Conservation (phyloP, 441 rosid genomes). For the Erodium chrysanthum region DNA sequence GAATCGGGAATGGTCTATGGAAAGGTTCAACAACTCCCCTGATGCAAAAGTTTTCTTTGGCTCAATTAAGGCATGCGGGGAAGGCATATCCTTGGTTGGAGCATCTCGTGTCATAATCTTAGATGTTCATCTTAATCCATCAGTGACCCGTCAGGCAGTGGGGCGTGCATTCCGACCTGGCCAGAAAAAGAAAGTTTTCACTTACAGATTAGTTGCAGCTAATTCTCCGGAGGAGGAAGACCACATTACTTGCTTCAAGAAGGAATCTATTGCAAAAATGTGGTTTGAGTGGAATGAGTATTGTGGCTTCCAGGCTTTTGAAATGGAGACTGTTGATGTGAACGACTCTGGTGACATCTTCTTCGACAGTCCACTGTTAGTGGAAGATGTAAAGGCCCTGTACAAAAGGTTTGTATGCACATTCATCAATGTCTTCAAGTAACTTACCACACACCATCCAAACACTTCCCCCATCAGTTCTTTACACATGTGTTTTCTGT, state of each 20-base stretch:
- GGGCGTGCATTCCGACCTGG: constrained; percentile 84
- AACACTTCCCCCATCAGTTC: neutral
- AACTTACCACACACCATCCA: neutral
- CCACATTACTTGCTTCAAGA: constrained; percentile 48
- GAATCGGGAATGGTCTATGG: constrained; percentile 62
- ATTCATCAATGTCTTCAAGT: neutral
- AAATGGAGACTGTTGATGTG: constrained; percentile 38
- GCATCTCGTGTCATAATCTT: constrained; percentile 69
- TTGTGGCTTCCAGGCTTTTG: constrained; percentile 42
- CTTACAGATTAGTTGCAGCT: constrained; percentile 58
- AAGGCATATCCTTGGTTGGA: constrained; percentile 86
- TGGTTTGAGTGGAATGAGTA: constrained; percentile 87
- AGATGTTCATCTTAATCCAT: constrained; percentile 83
- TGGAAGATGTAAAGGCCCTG: constrained; percentile 40
- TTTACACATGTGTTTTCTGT: neutral
- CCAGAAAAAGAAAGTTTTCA: constrained; percentile 61
- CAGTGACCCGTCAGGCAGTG: constrained; percentile 84
- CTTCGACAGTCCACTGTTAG: constrained; percentile 35
- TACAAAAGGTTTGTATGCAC: constrained; percentile 42
- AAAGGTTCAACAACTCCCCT: constrained; percentile 48
- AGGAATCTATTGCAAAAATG: constrained; percentile 69
- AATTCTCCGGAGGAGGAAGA: constrained; percentile 71
- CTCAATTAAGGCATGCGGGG: constrained; percentile 85
- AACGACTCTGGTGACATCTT: constrained; percentile 46
- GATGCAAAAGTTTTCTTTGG: constrained; percentile 77